Conservation (phyloP, 2,329 filamentous ascomycete genomes). For the Monilinia laxa region DNA sequence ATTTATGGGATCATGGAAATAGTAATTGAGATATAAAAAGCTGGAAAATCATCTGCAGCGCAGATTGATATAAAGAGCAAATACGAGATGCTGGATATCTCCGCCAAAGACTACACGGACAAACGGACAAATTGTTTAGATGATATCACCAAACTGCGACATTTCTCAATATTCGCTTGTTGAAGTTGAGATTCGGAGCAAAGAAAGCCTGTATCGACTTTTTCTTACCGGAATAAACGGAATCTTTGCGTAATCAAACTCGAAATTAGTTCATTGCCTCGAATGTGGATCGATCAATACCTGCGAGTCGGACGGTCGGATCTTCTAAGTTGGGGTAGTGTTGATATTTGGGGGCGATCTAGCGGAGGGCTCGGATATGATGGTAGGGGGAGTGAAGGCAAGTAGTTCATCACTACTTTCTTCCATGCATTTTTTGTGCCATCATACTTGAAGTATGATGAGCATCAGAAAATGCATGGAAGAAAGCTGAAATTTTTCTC, state of each 20-base stretch:
- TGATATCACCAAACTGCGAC: conserved; percentile 27
- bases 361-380: background rate
- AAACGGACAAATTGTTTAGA: conserved; percentile 14
- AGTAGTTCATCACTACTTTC: conserved; percentile 40
- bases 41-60: conserved; percentile 20
- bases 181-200: conserved; percentile 10
- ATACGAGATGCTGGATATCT: conserved; percentile 29
- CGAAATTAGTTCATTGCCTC: conserved; percentile 3
- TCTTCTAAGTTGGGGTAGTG: conserved; percentile 11
- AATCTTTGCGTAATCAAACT: background rate
- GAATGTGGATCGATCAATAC: conserved; percentile 12
- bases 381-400: conserved; percentile 20
- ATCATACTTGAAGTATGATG: conserved; percentile 3
- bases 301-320: conserved; percentile 12
- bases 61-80: conserved; percentile 20
- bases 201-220: conserved; percentile 14
- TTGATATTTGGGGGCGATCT: conserved; percentile 11
- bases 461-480: background rate
- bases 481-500: conserved; percentile 3
- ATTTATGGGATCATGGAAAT: conserved; percentile 26
- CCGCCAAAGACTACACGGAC: conserved; percentile 2
- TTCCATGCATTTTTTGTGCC: conserved; percentile 22
- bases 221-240: background rate
- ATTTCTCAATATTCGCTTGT: conserved; percentile 30
- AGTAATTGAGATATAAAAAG: conserved; percentile 24